Evolutionary conservation across 805 yeast genomes (phyloP), one percentile per base, ranked within the genome.

Genomic region (Yarrowia osloensis): DNA sequence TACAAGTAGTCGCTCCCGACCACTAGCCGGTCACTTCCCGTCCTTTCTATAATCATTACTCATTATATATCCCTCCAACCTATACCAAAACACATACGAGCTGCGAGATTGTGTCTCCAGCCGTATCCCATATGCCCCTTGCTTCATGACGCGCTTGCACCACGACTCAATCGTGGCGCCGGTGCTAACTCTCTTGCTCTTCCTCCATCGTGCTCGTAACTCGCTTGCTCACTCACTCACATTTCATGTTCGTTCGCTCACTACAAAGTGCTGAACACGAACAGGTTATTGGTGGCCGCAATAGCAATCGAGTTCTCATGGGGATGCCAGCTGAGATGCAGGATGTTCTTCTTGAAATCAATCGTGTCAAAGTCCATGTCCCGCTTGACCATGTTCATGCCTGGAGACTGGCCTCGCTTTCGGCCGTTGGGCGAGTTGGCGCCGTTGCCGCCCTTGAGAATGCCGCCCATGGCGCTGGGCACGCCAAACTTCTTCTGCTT

Each of bases 271-370:
- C 77, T 74, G 68, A 78, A 78, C 68, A 78, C 80, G 74, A 78
- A 78, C 66, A 78, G 72, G 80, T 95, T 95, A 81, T 95, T 96
- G 24, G 99, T 95, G 21, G 99, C 98, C 59, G 98, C 98, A 75
- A 95, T 90, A 49, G 99, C 99, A 72, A 95, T 97, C 65, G 95
- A 88, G 80, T 95, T 91, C 80, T 96, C 99, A 72, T 82, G 83
- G 70, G 99, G 99, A 82, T 95, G 99, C 99, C 99, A 95, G 77
- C 98, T 91, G 78, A 92, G 83, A 79, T 95, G 98, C 78, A 94
- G 82, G 69, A 95, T 93, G 78, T 91, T 88, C 83, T 93, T 94
- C 79, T 93, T 91, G 81, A 93, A 95, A 79, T 96, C 98, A 71
- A 93, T 90, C 71, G 86, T 84, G 74, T 88, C 92, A 74, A 86